Evolutionary conservation across 768 basidiomycete genomes (phyloP).

Genomic region (Hemileccinum impolitum): DNA sequence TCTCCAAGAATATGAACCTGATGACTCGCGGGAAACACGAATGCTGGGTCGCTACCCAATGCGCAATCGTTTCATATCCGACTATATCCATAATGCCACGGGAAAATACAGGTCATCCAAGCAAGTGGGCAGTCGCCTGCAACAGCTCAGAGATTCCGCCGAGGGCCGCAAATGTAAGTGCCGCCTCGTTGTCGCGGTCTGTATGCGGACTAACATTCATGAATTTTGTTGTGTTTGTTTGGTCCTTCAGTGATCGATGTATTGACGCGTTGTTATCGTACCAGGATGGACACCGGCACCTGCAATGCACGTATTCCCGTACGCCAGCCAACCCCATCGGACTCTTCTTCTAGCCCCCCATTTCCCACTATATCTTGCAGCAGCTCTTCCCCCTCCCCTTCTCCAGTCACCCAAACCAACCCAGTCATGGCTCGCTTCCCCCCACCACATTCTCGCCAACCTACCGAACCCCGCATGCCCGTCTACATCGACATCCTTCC

Average conservation of each 20-base stretch:
- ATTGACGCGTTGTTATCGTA: constrained; percentile 33
- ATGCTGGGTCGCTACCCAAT: constrained; percentile 74
- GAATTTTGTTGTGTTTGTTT: constrained; percentile 28
- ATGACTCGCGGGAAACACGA: constrained; percentile 69
- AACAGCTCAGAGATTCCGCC: constrained; percentile 72
- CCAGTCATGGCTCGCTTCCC: constrained; percentile 20
- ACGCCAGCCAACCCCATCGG: constrained; percentile 11
- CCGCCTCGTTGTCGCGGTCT: constrained; percentile 17
- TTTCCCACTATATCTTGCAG: constrained; percentile 29
- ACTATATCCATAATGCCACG: constrained; percentile 67
- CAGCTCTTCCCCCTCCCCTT: constrained; percentile 19
- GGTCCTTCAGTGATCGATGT: constrained; percentile 33
- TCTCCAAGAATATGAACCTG: constrained; percentile 68
- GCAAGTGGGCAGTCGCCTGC: constrained; percentile 77
- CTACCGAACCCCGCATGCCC: constrained; percentile 26
- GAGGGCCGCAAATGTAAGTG: constrained; percentile 68
- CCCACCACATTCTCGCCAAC: constrained; percentile 21
- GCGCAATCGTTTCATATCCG: constrained; percentile 77
- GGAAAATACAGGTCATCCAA: constrained; percentile 71
- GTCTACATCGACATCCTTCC: constrained; percentile 35
- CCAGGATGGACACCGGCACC: constrained; percentile 21
- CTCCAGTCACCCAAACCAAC: constrained; percentile 13
- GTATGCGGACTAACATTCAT: constrained; percentile 27
- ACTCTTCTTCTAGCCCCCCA: constrained; percentile 14
- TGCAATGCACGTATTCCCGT: constrained; percentile 17